Evolutionary conservation across 2,329 filamentous ascomycete species (phyloP), one percentile per base, ranked within the genome.

Genomic region (Triangularia verruculosa): DNA sequence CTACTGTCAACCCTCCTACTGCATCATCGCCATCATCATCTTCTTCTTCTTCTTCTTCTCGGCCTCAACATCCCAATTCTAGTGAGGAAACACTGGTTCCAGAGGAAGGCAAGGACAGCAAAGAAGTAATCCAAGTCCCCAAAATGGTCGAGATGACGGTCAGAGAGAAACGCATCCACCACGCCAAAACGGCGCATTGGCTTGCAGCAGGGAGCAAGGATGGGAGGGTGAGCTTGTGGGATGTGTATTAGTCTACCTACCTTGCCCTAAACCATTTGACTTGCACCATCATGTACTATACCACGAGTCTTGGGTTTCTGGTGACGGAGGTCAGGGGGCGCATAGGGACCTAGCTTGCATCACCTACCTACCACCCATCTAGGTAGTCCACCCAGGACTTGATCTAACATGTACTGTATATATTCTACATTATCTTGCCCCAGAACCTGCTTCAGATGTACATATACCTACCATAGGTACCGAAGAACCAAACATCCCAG

Each of bases 151-250:
- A 78, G 13, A 61, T 83, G 62, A 82, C 78, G 2, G 86, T 92
- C 57, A 89, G 86, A 64, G 83, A 87, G 34, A 84, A 86, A 67
- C 81, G 91, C 61, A 79, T 86, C 22, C 79, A 79, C 34, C 87
- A 86, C 70, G 88, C 89, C 11, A 87, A 85, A 71, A 80, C 80
- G 58, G 89, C 89, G 24, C 94, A 98, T 75, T 98, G 94, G 93
- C 75, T 98, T 59, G 95, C 90, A 17, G 92, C 87, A 1, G 95
- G 95, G 1, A 90, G 91, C 61, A 99, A 98, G 75, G 95, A 98
- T 78, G 95, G 94, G 17, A 97, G 96, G 75, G 86, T 98, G 67
- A 96, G 92, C 73, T 79, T 99, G 69, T 99, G 95, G 95, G 92
- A 97, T 78, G 88, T 98, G 64, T 99, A 95, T 75, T 93, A 71